A percentile compares a stretch with the other conserved stretches of the same genome.
These are phyloP conservation scores for Solanum boliviense DNA, from an alignment of 257 asterid genomes.

Conservation along the genomic window DNA sequence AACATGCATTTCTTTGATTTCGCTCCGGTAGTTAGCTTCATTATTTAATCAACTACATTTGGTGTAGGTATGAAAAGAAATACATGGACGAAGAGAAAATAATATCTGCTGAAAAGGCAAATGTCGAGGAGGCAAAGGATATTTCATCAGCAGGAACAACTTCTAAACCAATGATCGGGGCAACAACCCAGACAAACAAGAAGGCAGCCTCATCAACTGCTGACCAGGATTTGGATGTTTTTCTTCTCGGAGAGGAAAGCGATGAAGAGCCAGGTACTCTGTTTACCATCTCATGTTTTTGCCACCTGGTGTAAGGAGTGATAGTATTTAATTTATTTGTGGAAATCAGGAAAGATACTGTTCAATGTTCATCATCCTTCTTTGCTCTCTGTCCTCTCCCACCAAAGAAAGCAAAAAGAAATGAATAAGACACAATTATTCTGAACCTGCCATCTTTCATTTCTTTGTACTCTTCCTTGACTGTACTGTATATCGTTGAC, in stretches of 20 bases:
- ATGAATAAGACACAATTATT: background rate
- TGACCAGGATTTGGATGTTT: slow-evolving; percentile 91
- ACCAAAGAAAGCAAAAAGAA: background rate
- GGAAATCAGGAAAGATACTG: background rate
- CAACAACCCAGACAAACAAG: slow-evolving; percentile 32
- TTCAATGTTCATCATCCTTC: background rate
- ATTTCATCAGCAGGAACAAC: slow-evolving; percentile 35
- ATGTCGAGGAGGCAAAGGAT: slow-evolving; percentile 38
- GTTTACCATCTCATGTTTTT: background rate
- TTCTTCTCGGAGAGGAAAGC: slow-evolving; percentile 88
- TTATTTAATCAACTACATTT: slow-evolving; percentile 6
- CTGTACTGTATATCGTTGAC: background rate
- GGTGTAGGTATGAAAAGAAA: slow-evolving; percentile 58
- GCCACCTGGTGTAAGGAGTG: background rate
- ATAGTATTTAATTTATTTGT: background rate
- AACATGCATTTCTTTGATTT: background rate
- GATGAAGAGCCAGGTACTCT: slow-evolving; percentile 83
- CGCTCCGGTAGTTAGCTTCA: background rate
- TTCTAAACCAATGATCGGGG: slow-evolving; percentile 22
- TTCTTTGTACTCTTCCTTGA: background rate
- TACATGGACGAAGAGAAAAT: slow-evolving; percentile 46
- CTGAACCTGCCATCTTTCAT: background rate
- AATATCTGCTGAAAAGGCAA: slow-evolving; percentile 39
- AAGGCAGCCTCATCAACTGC: slow-evolving; percentile 35
- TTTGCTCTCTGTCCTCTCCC: background rate